Percentiles rank a stretch among this genome's conserved stretches.
Evolutionary conservation across 1,139 yeast species (phyloP).

Genomic region (Hyphopichia burtonii): DNA sequence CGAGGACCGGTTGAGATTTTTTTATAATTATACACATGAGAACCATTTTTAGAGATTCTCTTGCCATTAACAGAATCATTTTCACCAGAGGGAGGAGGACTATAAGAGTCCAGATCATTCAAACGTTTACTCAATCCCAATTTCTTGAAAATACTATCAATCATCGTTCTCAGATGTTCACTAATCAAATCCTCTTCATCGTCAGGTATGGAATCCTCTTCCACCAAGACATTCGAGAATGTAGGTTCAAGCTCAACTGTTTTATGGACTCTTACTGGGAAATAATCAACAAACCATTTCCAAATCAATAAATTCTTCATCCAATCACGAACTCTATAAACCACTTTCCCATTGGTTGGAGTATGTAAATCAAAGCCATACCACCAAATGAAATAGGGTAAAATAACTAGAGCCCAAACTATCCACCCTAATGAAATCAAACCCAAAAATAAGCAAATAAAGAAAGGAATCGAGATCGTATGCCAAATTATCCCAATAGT

Average conservation of each 20-base stretch:
- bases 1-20: constrained; percentile 62
- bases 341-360: constrained; percentile 71
- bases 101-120: constrained; percentile 25
- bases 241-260: constrained; percentile 76
- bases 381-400: constrained; percentile 62
- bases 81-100: constrained; percentile 12
- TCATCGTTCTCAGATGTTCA: constrained; percentile 35
- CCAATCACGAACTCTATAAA: constrained; percentile 54
- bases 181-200: constrained; percentile 48
- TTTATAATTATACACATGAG: constrained; percentile 11
- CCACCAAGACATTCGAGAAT: constrained; percentile 40
- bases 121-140: constrained; percentile 41
- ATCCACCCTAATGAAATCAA: constrained; percentile 63
- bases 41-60: neutral
- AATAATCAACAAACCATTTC: constrained; percentile 74
- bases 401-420: constrained; percentile 62
- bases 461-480: constrained; percentile 66
- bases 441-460: constrained; percentile 51
- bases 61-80: neutral
- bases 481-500: constrained; percentile 78
- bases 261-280: constrained; percentile 76
- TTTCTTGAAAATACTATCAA: constrained; percentile 36
- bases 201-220: constrained; percentile 24
- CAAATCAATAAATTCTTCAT: constrained; percentile 63
- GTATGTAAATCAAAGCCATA: constrained; percentile 56